Base-by-base conservation (phyloP, 495 filamentous ascomycete species). In the Usnea hakonensis region DNA sequence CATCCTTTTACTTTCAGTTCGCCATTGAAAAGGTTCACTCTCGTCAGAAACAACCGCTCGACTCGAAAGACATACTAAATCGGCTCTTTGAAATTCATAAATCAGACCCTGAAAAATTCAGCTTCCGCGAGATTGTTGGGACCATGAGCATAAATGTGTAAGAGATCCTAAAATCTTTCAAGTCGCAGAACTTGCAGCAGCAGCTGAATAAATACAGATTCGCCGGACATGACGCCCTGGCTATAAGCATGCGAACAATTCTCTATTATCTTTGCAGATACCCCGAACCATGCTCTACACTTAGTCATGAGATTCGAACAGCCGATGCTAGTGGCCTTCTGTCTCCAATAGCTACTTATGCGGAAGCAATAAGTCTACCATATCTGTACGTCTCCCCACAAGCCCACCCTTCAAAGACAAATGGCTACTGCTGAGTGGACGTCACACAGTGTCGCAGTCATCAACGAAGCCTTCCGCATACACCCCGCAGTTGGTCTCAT, bases 391-490 rank as follows among this genome's bases (percentile, higher is more conserved):
- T 57, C 30, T 7, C 3, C 37, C 14, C 8, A 26, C 1, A 36
- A 40, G 0, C n/a, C n/a, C 19, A 55, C 19, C 4, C 30, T 10
- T 55, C 30, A 17, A 5, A 19, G 21, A 57, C 1, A 1, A 26
- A 26, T 23, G 6, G 21, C 21, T 36, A 57, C 35, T 40, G 16
- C 30, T 38, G 6, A 32, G 5, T 17, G 23, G 11, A 23, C 19
- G 10, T 58, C 26, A 36, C 23, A 48, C 8, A 61, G 58, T 40
- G 78, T 81, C 56, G 85, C 85, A 0, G 84, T 82, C 61, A 78
- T 89, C 55, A 85, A 86, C 65, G 87, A 89, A 72, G 77, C 82
- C 6, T 79, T 87, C 68, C 80, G 85, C 37, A 67, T 87, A 14
- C 79, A 85, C 9, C 85, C 87, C 2, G 77, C 85, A 5, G 79